Evolutionary conservation across 2,329 filamentous ascomycete genomes (phyloP), one percentile per base, ranked within the genome.

Genomic region (Exophiala sideris): DNA sequence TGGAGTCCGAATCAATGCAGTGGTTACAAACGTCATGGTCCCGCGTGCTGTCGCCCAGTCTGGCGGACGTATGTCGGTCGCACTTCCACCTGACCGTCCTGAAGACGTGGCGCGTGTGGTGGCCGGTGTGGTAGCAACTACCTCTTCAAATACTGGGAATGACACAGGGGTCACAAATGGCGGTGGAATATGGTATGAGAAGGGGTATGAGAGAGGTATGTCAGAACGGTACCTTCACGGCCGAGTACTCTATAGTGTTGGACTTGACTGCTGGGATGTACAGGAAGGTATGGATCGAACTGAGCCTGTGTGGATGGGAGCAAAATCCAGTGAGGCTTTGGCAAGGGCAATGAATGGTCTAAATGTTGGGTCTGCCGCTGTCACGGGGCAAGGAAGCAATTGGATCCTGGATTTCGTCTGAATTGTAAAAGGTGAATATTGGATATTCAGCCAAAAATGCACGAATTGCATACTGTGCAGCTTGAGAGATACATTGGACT

Each of bases 11-110:
- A 71, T 75, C 46, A 77, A 76, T 52, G 71, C 71, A 0, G 66
- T 77, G 29, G 73, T 71, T 48, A 73, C 74, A 0, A 76, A 74
- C 70, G 70, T 75, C 65, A 76, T 74, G 2, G 64, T 69, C 20
- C 74, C 72, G 0, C 63, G 65, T 2, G 66, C 72, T 18, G 66
- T 70, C 5, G 66, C 67, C 66, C 7, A 65, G 73, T 7, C 65
- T 67, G 49, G 64, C 66, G 63, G 64, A 9, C 74, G 73, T 68
- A 64, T 65, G 29, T 62, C 65, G 32, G 71, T 71, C 3, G 67
- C 67, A 3, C 60, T 76, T 4, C 74, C 74, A 0, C 60, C 67
- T 5, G 76, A 75, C 56, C 66, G 64, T 3, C 66, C 72, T 0
- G 64, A 68, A 24, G 72, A 75, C 47, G 70, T 77, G 6, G 72